Evolutionary conservation across 2,329 filamentous ascomycete genomes (phyloP).

Genomic region (Verticillium nubilum): DNA sequence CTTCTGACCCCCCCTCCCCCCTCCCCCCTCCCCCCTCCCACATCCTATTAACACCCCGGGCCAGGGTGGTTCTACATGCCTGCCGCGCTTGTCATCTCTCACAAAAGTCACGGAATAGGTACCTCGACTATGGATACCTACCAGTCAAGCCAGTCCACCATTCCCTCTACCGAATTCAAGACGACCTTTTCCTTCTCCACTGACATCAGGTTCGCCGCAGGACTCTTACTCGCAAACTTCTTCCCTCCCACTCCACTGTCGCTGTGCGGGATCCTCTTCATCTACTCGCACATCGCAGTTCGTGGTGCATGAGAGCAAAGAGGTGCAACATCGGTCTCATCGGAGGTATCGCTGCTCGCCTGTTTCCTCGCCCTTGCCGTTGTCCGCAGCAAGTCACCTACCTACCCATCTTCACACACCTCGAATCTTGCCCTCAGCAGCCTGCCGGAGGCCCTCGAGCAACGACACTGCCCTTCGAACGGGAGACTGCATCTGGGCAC

Average conservation of each 20-base stretch:
- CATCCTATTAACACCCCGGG: neutral
- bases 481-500: neutral
- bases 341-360: neutral
- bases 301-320: neutral
- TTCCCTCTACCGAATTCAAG: neutral
- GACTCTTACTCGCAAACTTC: conserved; percentile 6
- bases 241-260: conserved; percentile 2
- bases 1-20: neutral
- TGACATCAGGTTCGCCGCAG: conserved; percentile 8
- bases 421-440: neutral
- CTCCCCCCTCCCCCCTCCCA: neutral
- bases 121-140: conserved; percentile 4
- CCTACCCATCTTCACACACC: neutral
- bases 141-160: conserved; percentile 3
- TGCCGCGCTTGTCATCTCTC: neutral
- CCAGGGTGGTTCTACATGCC: neutral
- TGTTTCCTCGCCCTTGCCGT: conserved; percentile 3
- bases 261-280: conserved; percentile 1
- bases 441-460: neutral
- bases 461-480: neutral
- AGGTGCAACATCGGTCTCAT: neutral
- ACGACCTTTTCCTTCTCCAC: conserved; percentile 8
- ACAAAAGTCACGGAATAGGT: conserved; percentile 4
- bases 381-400: neutral
- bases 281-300: neutral